These are phyloP conservation scores for Plectosphaerella plurivora DNA, from an alignment of 2,329 filamentous ascomycete species.

Conservation along the genomic window DNA sequence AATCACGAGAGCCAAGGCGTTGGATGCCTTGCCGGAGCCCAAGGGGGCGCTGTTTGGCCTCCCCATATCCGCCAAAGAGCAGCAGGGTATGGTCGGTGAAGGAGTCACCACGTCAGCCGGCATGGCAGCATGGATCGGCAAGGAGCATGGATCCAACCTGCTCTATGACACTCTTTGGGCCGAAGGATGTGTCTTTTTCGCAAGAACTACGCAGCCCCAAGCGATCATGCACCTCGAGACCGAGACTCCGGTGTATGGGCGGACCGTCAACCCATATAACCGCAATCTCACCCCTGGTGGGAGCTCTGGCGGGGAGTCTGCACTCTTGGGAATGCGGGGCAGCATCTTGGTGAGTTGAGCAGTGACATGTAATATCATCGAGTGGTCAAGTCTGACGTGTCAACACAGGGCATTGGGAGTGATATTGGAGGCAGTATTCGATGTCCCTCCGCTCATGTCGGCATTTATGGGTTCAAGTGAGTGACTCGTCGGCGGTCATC, in stretches of 20 bases:
- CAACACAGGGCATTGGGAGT: not conserved
- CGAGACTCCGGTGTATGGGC: conserved; percentile 33
- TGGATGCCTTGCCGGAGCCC: conserved; percentile 26
- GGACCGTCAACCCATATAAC: conserved; percentile 33
- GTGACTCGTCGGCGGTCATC: too few species aligned
- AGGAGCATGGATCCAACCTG: conserved; percentile 24
- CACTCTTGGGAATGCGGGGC: not conserved
- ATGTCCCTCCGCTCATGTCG: not conserved
- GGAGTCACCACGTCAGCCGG: conserved; percentile 26
- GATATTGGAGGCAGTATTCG: not conserved
- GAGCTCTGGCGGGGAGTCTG: conserved; percentile 34
- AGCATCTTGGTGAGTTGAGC: not conserved
- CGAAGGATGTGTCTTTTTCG: conserved; percentile 30
- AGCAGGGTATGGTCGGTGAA: conserved; percentile 16
- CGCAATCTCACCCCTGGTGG: conserved; percentile 32
- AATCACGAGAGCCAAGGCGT: conserved; percentile 23
- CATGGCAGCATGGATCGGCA: conserved; percentile 21
- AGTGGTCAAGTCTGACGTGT: too few species aligned
- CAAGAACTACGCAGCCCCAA: conserved; percentile 36
- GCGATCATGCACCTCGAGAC: conserved; percentile 28
- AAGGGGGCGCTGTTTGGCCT: conserved; percentile 32
- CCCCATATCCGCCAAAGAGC: conserved; percentile 17
- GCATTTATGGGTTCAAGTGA: not conserved
- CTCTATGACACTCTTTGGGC: conserved; percentile 23
- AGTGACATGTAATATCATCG: not conserved